Conservation (phyloP, 768 basidiomycete species). For the Tephrocybe sp. region DNA sequence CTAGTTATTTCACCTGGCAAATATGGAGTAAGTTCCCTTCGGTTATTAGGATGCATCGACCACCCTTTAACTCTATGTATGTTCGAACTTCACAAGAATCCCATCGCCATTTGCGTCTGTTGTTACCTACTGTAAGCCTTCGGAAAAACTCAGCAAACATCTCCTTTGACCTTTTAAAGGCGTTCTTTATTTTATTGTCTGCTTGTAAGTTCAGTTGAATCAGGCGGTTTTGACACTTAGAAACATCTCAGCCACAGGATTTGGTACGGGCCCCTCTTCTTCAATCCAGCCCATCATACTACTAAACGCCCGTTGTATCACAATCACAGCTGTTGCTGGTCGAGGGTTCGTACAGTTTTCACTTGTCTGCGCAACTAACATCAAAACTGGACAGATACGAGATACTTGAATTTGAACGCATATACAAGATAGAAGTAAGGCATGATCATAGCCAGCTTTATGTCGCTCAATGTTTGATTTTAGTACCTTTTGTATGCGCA, state of each 20-base stretch:
- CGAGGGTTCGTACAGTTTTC: not conserved
- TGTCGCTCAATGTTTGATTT: not conserved
- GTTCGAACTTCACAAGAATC: not conserved
- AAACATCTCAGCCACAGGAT: not conserved
- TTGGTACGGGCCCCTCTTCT: not conserved
- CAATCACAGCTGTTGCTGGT: constrained; percentile 2
- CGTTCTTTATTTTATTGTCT: not conserved
- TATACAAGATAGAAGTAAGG: constrained; percentile 7
- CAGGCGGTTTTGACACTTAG: not conserved
- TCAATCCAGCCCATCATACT: no score
- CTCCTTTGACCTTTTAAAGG: not conserved
- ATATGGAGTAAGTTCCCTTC: not conserved
- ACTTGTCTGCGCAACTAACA: not conserved
- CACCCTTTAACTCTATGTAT: not conserved
- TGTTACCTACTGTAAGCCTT: not conserved
- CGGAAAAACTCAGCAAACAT: not conserved
- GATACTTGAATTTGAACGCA: not conserved
- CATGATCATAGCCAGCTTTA: not conserved
- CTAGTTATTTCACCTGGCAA: not conserved
- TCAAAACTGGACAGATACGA: not conserved
- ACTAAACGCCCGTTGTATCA: not conserved
- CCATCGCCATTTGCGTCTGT: not conserved
- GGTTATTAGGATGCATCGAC: no score
- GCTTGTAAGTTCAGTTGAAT: not conserved
- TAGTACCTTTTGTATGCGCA: constrained; percentile 10